Evolutionary conservation across 495 filamentous ascomycete genomes (phyloP).

Genomic region (Barbatosphaeria neglecta): DNA sequence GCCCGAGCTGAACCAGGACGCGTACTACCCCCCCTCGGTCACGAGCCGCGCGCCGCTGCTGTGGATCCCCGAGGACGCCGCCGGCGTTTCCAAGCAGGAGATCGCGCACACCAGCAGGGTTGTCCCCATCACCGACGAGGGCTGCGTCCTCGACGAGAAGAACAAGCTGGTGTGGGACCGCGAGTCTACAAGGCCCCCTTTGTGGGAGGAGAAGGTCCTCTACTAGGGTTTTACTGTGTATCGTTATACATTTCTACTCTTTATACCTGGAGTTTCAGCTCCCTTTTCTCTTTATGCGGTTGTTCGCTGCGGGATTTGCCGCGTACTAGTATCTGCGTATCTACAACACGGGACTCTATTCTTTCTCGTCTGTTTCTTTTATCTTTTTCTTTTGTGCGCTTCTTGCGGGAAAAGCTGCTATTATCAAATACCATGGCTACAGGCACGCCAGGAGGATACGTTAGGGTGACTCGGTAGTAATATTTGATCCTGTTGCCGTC

Average conservation of each 20-base stretch:
- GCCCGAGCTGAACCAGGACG: conserved; percentile 49
- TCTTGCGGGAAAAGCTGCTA: no score
- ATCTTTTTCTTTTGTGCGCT: no score
- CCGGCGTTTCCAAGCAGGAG: conserved; percentile 71
- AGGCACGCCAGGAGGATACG: no score
- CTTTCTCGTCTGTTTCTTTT: no score
- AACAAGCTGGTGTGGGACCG: conserved; percentile 66
- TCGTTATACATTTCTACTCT: no score
- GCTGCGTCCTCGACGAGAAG: conserved; percentile 69
- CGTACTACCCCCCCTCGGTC: conserved; percentile 69
- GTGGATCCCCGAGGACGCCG: conserved; percentile 71
- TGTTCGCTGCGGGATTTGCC: no score
- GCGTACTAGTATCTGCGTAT: no score
- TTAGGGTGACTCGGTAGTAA: no score
- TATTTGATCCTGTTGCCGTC: no score
- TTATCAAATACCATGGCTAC: no score
- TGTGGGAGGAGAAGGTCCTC: conserved; percentile 61
- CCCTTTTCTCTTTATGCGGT: neutral
- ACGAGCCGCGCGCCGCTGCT: conserved; percentile 53
- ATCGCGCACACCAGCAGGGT: conserved; percentile 56
- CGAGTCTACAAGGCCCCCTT: conserved; percentile 60
- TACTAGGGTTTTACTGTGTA: conserved; percentile 21
- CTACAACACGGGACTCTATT: no score
- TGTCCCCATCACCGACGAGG: conserved; percentile 75
- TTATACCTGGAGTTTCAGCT: no score